Percentiles rank a stretch among this genome's conserved stretches.
These are phyloP conservation scores for Coffea humblotiana DNA, from an alignment of 305 asterid genomes.

Conservation along the genomic window DNA sequence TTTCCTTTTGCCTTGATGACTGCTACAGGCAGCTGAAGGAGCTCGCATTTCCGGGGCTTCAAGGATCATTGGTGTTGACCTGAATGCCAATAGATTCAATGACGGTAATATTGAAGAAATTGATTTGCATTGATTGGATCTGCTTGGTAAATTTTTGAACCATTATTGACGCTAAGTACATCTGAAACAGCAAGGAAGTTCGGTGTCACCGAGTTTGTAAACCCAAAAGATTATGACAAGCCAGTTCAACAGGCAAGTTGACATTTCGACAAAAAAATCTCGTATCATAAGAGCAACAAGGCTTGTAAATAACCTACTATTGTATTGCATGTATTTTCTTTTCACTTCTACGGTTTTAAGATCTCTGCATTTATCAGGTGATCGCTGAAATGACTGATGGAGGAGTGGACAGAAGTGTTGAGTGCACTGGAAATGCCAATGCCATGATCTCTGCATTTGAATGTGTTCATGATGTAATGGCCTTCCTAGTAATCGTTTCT, in stretches of 20 bases:
- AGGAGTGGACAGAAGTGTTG: conserved; percentile 44
- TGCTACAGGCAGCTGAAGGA: conserved; percentile 43
- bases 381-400: conserved; percentile 44
- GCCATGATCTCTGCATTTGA: conserved; percentile 52
- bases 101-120: conserved; percentile 34
- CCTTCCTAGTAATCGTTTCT: not conserved
- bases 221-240: conserved; percentile 67
- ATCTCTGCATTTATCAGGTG: conserved; percentile 24
- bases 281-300: not conserved
- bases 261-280: not conserved
- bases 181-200: conserved; percentile 61
- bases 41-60: conserved; percentile 65
- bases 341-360: not conserved
- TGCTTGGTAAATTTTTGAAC: not conserved
- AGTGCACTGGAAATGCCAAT: conserved; percentile 39
- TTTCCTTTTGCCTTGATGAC: not conserved
- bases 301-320: not conserved
- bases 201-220: conserved; percentile 73
- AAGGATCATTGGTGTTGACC: conserved; percentile 71
- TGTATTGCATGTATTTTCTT: too few relatives aligned
- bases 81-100: conserved; percentile 54
- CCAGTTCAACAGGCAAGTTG: conserved; percentile 68
- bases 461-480: conserved; percentile 43
- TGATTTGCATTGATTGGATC: not conserved
- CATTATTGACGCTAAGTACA: not conserved